Conservation (phyloP, 805 yeast genomes). For the Starmerella geochares region DNA sequence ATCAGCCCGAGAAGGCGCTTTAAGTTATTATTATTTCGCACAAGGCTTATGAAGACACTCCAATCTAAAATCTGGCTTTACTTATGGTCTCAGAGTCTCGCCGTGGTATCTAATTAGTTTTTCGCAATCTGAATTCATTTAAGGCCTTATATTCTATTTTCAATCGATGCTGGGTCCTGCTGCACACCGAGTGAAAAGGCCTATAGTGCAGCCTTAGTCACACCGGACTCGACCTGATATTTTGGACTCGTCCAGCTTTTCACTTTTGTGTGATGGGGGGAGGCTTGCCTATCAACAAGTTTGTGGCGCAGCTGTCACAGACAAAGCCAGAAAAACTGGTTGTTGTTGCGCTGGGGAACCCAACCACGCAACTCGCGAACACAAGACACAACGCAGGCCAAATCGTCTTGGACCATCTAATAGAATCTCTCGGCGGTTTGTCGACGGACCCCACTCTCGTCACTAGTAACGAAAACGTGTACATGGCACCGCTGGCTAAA, state of each 20-base stretch:
- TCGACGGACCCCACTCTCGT: conserved; percentile 1
- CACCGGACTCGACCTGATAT: background rate
- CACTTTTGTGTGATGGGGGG: background rate
- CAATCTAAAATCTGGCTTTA: no score
- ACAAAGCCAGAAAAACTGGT: conserved; percentile 16
- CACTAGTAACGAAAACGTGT: conserved; percentile 1
- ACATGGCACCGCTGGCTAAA: conserved; percentile 11
- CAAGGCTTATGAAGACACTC: no score
- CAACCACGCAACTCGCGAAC: conserved; percentile 47
- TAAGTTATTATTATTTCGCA: background rate
- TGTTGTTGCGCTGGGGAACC: conserved; percentile 58
- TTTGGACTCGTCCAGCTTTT: no score
- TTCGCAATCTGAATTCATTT: no score
- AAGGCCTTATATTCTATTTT: no score
- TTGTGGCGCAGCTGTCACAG: conserved; percentile 13
- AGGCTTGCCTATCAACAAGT: conserved; percentile 23
- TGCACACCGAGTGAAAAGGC: no score
- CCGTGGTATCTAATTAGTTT: background rate
- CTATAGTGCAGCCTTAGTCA: background rate
- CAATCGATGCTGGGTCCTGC: no score
- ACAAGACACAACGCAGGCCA: conserved; percentile 81
- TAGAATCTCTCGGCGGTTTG: conserved; percentile 14
- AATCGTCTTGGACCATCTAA: conserved; percentile 35
- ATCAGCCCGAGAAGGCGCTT: conserved; percentile 1
- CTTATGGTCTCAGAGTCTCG: no score